Evolutionary conservation across 2,329 filamentous ascomycete species (phyloP), one percentile per base, ranked within the genome.

Genomic region (Talaromyces sp.): DNA sequence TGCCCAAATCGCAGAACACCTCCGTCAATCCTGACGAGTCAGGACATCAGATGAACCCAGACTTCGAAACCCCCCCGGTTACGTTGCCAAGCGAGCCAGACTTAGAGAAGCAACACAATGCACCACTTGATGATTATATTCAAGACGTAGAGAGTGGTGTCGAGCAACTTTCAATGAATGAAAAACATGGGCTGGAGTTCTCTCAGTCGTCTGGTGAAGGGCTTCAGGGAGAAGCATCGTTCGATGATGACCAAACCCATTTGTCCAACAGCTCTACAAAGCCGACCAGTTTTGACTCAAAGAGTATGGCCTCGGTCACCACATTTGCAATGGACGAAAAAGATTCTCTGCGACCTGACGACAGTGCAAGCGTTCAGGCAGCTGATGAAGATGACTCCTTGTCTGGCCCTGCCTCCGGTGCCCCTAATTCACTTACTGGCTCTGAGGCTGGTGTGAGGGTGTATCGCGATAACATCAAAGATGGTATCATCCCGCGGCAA

Each of bases 321-420:
- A 97, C 93, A 0, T 97, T 96, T 75, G 91, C 90, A n/a, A 79
- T 97, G 69, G 93, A 97, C 67, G 93, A 97, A 74, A 97, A 97
- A 72, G 93, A 97, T 71, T 97, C 92, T 5, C 80, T 97, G 56
- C 87, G 92, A 11, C 93, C 93, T 8, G 93, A 97, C 74, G 93
- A 97, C 70, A 97, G 93, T 73, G 93, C 93, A 35, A 97, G 92
- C 70, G 88, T 96, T 15, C 91, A 95, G 73, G 89, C 89, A 6
- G 87, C 87, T 11, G 92, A 97, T 63, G 93, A 97, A 66, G 93
- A 97, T 66, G 92, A 97, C 70, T 80, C 86, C 31, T 87, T 89
- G 62, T 94, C 90, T 0, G 81, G 90, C 43, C 83, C 87, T 43
- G 88, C 87, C 28, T 93, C 90, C 13, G 82, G 89, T 37, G 81